Conservation (phyloP, 2,329 filamentous ascomycete species). For the Epichloe bromicola region DNA sequence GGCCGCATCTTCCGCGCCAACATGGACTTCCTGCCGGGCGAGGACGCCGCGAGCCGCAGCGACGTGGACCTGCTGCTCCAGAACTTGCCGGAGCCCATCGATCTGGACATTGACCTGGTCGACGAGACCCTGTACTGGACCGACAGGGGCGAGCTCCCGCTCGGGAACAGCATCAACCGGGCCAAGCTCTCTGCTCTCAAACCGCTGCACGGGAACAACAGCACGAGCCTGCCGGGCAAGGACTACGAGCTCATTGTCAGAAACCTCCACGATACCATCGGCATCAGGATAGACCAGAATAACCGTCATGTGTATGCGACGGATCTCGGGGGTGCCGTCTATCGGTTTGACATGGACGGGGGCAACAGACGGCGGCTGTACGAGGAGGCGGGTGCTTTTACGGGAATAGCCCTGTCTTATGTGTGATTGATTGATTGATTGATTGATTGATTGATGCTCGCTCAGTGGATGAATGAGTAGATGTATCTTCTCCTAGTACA, state of each 20-base stretch:
- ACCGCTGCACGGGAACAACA: neutral
- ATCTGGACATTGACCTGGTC: constrained; percentile 39
- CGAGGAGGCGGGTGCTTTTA: neutral
- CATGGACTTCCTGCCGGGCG: constrained; percentile 23
- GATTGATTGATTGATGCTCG: neutral
- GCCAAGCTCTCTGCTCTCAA: constrained; percentile 6
- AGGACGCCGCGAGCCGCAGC: constrained; percentile 20
- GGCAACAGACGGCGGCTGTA: constrained; percentile 11
- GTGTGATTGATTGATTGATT: neutral
- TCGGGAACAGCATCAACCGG: constrained; percentile 39
- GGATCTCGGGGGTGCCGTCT: constrained; percentile 27
- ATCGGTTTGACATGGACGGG: constrained; percentile 21
- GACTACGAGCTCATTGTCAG: constrained; percentile 17
- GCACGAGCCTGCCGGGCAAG: constrained; percentile 5
- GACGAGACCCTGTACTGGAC: constrained; percentile 42
- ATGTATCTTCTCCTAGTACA: too few relatives aligned
- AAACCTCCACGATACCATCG: constrained; percentile 33
- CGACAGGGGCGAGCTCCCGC: constrained; percentile 43
- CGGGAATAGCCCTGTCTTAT: neutral
- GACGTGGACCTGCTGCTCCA: constrained; percentile 31
- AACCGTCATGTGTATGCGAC: constrained; percentile 24
- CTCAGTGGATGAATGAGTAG: too few relatives aligned
- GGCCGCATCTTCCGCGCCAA: constrained; percentile 41
- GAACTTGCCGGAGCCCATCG: constrained; percentile 40
- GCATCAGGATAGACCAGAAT: constrained; percentile 25